Conservation (phyloP, 768 basidiomycete genomes). For the Tricholoma hemisulphureum region DNA sequence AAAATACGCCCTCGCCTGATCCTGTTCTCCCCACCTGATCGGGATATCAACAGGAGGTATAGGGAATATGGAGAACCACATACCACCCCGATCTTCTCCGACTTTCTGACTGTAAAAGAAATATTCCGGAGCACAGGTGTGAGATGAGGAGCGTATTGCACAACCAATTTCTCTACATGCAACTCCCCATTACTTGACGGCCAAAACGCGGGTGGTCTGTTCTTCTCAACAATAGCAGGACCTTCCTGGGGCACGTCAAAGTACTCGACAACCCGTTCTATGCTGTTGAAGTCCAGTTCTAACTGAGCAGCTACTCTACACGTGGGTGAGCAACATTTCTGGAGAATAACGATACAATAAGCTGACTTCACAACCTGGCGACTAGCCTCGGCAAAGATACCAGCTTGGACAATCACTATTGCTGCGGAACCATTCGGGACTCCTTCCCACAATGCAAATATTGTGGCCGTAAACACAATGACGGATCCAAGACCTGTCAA, state of each 20-base stretch:
- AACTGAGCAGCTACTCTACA: constrained; percentile 63
- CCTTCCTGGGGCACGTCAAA: constrained; percentile 68
- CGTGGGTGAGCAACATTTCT: neutral
- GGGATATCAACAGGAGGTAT: constrained; percentile 1
- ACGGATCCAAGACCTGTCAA: constrained; percentile 61
- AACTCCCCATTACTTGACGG: constrained; percentile 60
- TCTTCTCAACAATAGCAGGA: constrained; percentile 52
- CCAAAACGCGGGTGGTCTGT: constrained; percentile 71
- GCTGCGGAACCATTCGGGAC: constrained; percentile 63
- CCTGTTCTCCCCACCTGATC: constrained; percentile 65
- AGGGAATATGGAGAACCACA: constrained; percentile 18
- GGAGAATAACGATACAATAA: neutral
- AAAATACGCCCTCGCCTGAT: constrained; percentile 41
- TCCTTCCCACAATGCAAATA: constrained; percentile 61
- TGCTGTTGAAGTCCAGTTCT: constrained; percentile 72
- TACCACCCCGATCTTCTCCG: constrained; percentile 70
- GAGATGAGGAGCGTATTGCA: constrained; percentile 62
- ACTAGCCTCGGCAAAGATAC: constrained; percentile 67
- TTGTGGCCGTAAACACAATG: constrained; percentile 64
- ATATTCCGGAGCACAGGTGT: constrained; percentile 57
- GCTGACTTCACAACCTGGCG: constrained; percentile 58
- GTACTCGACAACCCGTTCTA: constrained; percentile 73
- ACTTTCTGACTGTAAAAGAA: constrained; percentile 56
- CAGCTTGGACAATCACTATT: constrained; percentile 70
- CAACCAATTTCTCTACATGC: constrained; percentile 54